These are phyloP conservation scores for Yarrowia sp. DNA, from an alignment of 805 yeast genomes.

Conservation along the genomic window DNA sequence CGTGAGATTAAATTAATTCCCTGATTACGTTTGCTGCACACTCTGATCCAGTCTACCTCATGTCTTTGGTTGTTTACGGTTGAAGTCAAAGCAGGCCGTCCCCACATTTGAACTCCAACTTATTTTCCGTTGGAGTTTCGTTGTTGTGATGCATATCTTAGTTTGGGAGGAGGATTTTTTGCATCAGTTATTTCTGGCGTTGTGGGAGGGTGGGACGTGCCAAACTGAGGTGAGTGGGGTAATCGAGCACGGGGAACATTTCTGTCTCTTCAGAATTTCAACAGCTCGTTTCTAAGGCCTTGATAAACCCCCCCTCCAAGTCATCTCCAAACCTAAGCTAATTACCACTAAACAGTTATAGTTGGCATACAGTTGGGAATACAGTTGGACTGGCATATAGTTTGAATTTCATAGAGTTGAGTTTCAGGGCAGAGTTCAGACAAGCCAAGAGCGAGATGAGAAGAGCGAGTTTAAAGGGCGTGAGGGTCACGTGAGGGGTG, in stretches of 20 bases:
- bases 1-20: too few species aligned
- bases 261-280: not conserved
- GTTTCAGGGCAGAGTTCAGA: slow-evolving; percentile 27
- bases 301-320: not conserved
- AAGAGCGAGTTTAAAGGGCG: too few species aligned
- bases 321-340: slow-evolving; percentile 7
- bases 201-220: not conserved
- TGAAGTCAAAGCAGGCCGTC: not conserved
- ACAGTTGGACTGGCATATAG: slow-evolving; percentile 18
- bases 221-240: too few species aligned
- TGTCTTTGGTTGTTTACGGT: not conserved
- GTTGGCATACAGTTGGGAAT: slow-evolving; percentile 17
- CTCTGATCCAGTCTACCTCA: slow-evolving; percentile 21
- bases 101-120: slow-evolving; percentile 19
- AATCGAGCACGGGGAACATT: too few species aligned
- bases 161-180: not conserved
- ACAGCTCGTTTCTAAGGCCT: too few species aligned
- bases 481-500: too few species aligned
- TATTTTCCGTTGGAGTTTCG: slow-evolving; percentile 22
- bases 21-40: not conserved
- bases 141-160: slow-evolving; percentile 14
- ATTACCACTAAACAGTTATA: slow-evolving; percentile 12
- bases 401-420: slow-evolving; percentile 26
- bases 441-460: not conserved
- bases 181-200: not conserved